A percentile compares a stretch with the other conserved stretches of the same genome.
phyloP scores from a whole-genome alignment of 257 asterid species.

The Solanum ossicruentum region DNA sequence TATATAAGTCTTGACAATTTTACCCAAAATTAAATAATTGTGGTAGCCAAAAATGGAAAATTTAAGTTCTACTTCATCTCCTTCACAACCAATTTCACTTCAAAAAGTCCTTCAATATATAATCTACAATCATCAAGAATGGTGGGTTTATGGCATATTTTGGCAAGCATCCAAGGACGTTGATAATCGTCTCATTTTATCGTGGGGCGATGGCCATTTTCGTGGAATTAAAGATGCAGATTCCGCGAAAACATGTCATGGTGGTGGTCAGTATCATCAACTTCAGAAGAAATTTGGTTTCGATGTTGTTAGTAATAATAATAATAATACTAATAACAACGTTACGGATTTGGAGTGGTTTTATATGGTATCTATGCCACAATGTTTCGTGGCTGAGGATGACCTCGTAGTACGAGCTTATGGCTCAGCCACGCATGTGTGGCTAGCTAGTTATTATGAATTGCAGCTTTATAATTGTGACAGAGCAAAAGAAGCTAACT shows the following conservation, averaged over 20 bases:
- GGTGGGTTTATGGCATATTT: constrained; percentile 29
- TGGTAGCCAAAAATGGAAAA: constrained; percentile 12
- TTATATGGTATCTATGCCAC: constrained; percentile 16
- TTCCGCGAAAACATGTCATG: not conserved
- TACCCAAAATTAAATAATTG: not conserved
- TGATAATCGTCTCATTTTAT: constrained; percentile 1
- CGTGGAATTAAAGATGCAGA: not conserved
- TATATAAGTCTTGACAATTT: not conserved
- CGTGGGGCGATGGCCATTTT: constrained; percentile 33
- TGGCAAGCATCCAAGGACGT: constrained; percentile 17
- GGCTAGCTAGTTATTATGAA: constrained; percentile 16
- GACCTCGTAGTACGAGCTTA: constrained; percentile 12
- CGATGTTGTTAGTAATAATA: not conserved
- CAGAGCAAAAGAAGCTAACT: constrained; percentile 33
- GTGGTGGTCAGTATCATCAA: not conserved
- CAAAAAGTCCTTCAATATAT: constrained; percentile 12
- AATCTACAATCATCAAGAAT: constrained; percentile 8
- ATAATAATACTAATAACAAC: not conserved
- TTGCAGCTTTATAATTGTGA: constrained; percentile 6
- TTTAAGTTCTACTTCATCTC: not conserved
- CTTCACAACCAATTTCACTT: not conserved
- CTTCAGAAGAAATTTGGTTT: not conserved
- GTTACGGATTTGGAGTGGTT: constrained; percentile 17
- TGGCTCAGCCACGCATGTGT: constrained; percentile 2
- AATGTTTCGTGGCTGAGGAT: not conserved